A percentile compares a stretch with the other conserved stretches of the same genome.
phyloP scores from a whole-genome alignment of 2,329 filamentous ascomycete genomes.

The Tolypocladium ovalisporum region DNA sequence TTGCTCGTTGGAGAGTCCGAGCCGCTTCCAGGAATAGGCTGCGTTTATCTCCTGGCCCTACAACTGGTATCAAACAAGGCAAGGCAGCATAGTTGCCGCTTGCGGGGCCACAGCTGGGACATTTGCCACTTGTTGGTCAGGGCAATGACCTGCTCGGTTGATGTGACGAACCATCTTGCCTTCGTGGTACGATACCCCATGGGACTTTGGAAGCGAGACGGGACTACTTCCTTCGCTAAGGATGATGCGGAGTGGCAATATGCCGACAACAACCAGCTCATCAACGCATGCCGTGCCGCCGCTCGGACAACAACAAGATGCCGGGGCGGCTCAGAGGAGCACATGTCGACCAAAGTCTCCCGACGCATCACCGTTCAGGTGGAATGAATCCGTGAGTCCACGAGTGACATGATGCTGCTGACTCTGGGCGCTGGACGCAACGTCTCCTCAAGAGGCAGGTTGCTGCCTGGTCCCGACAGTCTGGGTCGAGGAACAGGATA shows the following conservation, averaged over 20 bases:
- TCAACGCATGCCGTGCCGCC: not conserved
- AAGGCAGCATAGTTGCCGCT: not conserved
- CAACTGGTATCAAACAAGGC: not conserved
- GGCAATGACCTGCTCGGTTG: not conserved
- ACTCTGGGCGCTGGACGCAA: slow-evolving; percentile 4
- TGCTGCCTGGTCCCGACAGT: slow-evolving; percentile 4
- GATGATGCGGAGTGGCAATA: not conserved
- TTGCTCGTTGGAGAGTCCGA: not conserved
- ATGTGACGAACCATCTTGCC: not conserved
- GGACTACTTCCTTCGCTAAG: not conserved
- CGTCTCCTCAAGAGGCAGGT: slow-evolving; percentile 3
- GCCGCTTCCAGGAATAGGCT: not conserved
- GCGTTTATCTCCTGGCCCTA: not conserved
- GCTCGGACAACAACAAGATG: not conserved
- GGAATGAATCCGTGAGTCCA: not conserved
- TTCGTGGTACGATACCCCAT: not conserved
- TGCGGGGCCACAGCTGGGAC: not conserved
- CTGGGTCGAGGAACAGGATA: slow-evolving; percentile 3
- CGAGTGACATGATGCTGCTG: not conserved
- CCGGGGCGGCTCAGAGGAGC: not conserved
- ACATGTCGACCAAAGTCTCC: not conserved
- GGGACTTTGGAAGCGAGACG: not conserved
- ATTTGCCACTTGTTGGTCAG: no score
- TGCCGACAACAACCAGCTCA: not conserved
- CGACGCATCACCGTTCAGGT: not conserved